Conservation (phyloP, 2,329 filamentous ascomycete genomes). For the Trichothecium roseum region DNA sequence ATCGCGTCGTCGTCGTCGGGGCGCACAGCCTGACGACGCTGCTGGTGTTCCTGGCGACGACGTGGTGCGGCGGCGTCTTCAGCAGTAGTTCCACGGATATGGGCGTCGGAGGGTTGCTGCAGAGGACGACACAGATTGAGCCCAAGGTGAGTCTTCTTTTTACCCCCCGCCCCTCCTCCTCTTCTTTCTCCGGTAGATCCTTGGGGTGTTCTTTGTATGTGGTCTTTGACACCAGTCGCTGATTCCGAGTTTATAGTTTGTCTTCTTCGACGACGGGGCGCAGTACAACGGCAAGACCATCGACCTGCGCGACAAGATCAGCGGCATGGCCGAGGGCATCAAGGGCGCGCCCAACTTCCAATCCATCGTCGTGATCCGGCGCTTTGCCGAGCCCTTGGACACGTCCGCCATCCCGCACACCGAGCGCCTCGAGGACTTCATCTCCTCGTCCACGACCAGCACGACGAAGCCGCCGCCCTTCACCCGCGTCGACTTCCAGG, state of each 20-base stretch:
- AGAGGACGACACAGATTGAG: slow-evolving; percentile 63
- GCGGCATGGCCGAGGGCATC: slow-evolving; percentile 58
- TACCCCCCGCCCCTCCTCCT: no score
- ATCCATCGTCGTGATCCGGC: slow-evolving; percentile 53
- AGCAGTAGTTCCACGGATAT: slow-evolving; percentile 73
- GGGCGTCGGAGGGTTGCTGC: slow-evolving; percentile 67
- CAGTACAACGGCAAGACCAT: slow-evolving; percentile 70
- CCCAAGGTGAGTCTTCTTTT: slow-evolving; percentile 41
- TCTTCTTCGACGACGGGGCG: slow-evolving; percentile 77
- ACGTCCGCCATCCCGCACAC: slow-evolving; percentile 39
- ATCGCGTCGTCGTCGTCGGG: slow-evolving; percentile 65
- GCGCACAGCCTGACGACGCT: slow-evolving; percentile 68
- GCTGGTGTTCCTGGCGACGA: slow-evolving; percentile 58
- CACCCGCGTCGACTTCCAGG: slow-evolving; percentile 54
- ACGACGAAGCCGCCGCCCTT: slow-evolving; percentile 46
- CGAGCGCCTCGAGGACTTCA: slow-evolving; percentile 34
- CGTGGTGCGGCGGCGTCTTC: slow-evolving; percentile 65
- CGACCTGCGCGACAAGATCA: slow-evolving; percentile 65
- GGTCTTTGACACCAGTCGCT: no score
- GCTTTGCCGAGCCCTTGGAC: slow-evolving; percentile 53
- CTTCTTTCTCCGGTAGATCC: no score
- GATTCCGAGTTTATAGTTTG: slow-evolving; percentile 29
- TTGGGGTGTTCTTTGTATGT: no score
- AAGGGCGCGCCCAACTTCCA: slow-evolving; percentile 47
- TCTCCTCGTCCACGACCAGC: slow-evolving; percentile 26